Evolutionary conservation across 176 grass and related monocot genomes (phyloP).

Genomic region (Cymbopogon citratus): DNA sequence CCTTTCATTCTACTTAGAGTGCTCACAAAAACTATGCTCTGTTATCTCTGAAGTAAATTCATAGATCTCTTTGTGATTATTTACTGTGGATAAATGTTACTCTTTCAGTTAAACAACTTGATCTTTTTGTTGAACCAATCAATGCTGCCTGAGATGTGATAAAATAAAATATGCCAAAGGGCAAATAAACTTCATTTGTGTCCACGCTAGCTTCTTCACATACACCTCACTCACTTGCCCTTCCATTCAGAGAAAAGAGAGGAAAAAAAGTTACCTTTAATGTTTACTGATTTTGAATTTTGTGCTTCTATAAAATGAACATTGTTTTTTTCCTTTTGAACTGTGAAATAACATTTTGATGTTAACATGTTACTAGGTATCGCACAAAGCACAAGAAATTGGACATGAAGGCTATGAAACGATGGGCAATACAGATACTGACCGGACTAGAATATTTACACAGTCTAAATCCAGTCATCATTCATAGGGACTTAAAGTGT

Average conservation of each 20-base stretch:
- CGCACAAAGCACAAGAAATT: constrained; percentile 46
- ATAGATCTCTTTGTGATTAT: not conserved
- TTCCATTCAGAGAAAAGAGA: not conserved
- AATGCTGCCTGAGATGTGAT: not conserved
- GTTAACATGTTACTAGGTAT: constrained; percentile 21
- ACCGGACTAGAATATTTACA: constrained; percentile 47
- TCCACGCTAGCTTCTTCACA: not conserved
- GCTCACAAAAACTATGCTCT: too few species aligned
- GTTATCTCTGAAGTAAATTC: not conserved
- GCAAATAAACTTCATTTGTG: not conserved
- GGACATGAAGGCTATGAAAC: constrained; percentile 38
- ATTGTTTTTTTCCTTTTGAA: not conserved
- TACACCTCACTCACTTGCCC: not conserved
- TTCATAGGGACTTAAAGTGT: constrained; percentile 52
- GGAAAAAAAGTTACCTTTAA: not conserved
- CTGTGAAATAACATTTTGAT: not conserved
- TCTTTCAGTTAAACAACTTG: not conserved
- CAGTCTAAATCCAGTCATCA: constrained; percentile 27
- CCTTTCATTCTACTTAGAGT: not conserved
- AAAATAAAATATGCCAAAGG: not conserved
- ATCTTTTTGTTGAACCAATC: not conserved
- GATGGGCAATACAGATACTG: constrained; percentile 47
- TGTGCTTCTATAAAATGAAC: not conserved
- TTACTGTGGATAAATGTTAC: not conserved
- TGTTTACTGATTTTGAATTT: not conserved